These are phyloP conservation scores for Sarocladium oryzae DNA, from an alignment of 2,329 filamentous ascomycete genomes.

Conservation along the genomic window DNA sequence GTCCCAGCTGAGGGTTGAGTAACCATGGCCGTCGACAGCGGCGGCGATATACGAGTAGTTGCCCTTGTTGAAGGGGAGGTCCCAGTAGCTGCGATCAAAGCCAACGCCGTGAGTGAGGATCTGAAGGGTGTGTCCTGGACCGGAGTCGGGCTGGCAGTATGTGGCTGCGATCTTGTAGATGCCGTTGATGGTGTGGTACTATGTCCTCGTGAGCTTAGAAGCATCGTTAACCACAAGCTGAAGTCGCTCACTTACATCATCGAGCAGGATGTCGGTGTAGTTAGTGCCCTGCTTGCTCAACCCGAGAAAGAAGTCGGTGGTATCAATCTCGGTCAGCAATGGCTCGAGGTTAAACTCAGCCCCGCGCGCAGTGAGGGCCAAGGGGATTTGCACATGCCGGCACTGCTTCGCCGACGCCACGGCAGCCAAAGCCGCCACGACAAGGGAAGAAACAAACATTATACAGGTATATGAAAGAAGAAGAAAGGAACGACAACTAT, in stretches of 20 bases:
- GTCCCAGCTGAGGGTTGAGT: conserved; percentile 55
- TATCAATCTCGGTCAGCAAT: conserved; percentile 47
- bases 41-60: conserved; percentile 57
- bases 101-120: conserved; percentile 36
- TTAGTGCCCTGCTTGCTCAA: conserved; percentile 43
- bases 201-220: no score
- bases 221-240: no score
- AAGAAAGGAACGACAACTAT: conserved; percentile 7
- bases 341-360: conserved; percentile 43
- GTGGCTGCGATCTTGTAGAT: conserved; percentile 52
- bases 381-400: conserved; percentile 47
- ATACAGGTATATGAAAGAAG: no score
- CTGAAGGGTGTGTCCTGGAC: conserved; percentile 30
- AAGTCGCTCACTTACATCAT: conserved; percentile 32
- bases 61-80: conserved; percentile 47
- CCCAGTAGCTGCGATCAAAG: conserved; percentile 51
- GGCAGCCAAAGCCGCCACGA: conserved; percentile 8
- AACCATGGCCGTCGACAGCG: conserved; percentile 48
- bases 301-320: conserved; percentile 47
- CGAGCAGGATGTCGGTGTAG: conserved; percentile 35
- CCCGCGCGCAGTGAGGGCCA: conserved; percentile 48
- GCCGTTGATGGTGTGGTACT: conserved; percentile 44
- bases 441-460: conserved; percentile 10
- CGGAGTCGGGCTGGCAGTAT: conserved; percentile 51
- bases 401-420: conserved; percentile 28